Evolutionary conservation across 805 yeast species (phyloP).

Genomic region (Yarrowia deformans): DNA sequence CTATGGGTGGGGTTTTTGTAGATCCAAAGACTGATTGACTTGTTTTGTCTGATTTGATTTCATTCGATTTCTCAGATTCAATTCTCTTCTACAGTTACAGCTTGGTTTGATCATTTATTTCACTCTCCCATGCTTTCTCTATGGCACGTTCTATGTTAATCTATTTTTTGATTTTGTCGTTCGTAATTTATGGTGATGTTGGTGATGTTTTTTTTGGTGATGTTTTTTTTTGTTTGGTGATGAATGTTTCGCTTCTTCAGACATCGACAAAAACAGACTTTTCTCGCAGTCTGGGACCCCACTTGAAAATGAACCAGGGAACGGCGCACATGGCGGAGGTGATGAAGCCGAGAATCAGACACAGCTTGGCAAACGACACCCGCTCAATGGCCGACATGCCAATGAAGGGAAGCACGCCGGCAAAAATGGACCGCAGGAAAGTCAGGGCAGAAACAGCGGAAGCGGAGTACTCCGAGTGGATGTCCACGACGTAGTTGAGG

Average conservation of each 20-base stretch:
- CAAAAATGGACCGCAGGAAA: constrained; percentile 40
- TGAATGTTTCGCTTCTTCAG: background rate
- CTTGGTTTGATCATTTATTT: too few species aligned
- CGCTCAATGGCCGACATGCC: constrained; percentile 25
- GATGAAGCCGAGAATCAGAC: constrained; percentile 24
- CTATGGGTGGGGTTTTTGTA: too few species aligned
- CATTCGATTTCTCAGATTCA: too few species aligned
- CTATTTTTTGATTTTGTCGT: background rate
- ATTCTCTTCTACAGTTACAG: too few species aligned
- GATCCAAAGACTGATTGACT: too few species aligned
- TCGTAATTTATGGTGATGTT: too few species aligned
- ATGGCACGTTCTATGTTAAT: background rate
- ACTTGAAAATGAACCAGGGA: constrained; percentile 27
- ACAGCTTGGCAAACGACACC: constrained; percentile 13
- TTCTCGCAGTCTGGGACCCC: constrained; percentile 6
- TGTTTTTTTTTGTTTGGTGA: background rate
- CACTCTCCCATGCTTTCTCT: too few species aligned
- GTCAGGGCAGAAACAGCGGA: constrained; percentile 41
- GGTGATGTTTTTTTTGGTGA: background rate
- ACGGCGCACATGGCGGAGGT: constrained; percentile 10
- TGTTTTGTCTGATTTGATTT: too few species aligned
- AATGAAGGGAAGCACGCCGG: constrained; percentile 40
- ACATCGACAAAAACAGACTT: constrained; percentile 16
- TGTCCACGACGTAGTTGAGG: constrained; percentile 41
- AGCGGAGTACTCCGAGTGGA: constrained; percentile 41